phyloP scores from a whole-genome alignment of 202 grass and related monocot species.

The Panicum virgatum region DNA sequence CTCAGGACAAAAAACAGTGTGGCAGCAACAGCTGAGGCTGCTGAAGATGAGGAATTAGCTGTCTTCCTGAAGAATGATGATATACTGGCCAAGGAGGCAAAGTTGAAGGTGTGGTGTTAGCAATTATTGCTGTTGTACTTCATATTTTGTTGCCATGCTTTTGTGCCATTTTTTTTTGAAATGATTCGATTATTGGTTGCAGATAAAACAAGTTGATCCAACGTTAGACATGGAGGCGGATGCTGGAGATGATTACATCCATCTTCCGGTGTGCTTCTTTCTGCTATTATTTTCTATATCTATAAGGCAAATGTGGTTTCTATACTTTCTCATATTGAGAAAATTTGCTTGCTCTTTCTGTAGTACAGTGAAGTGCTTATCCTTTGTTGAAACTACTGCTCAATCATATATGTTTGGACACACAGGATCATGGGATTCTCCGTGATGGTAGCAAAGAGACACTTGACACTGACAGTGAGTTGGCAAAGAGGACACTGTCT shows the following conservation, averaged over 20 bases:
- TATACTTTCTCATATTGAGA: conserved; percentile 11
- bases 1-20: conserved; percentile 87
- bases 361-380: conserved; percentile 19
- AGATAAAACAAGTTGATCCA: conserved; percentile 96
- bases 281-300: conserved; percentile 31
- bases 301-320: conserved; percentile 2
- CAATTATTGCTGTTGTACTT: not conserved
- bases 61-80: conserved; percentile 89
- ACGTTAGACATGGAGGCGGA: conserved; percentile 99
- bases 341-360: conserved; percentile 14
- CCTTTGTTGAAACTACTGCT: conserved; percentile 14
- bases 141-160: not conserved
- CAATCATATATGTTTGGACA: conserved; percentile 26
- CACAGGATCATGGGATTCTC: conserved; percentile 91
- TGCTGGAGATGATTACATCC: conserved; percentile 86
- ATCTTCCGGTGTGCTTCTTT: conserved; percentile 69
- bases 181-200: conserved; percentile 42
- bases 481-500: conserved; percentile 69
- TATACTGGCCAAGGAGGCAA: conserved; percentile 88
- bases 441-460: conserved; percentile 81
- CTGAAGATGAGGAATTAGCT: conserved; percentile 95
- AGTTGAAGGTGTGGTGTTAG: conserved; percentile 54
- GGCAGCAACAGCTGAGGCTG: conserved; percentile 81
- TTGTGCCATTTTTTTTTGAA: conserved; percentile 20
- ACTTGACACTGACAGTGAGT: conserved; percentile 67